Base-by-base conservation (phyloP, 208 protist genomes). In the Wallacemonas sp. region DNA sequence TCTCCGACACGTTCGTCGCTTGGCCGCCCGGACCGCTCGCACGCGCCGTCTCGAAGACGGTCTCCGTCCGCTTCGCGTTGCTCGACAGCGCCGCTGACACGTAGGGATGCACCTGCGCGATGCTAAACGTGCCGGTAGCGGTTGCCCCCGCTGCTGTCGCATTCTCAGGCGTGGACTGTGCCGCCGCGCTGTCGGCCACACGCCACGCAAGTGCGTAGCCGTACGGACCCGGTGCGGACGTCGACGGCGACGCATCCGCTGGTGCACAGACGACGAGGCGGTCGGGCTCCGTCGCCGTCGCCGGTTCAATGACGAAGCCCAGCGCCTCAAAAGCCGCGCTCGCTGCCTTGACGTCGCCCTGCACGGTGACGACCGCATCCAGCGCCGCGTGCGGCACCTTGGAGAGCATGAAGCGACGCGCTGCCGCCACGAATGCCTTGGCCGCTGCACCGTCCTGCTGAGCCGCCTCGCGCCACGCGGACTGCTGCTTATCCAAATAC, bases 1-100 rank as follows among this genome's bases (percentile, higher is more conserved):
- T 97, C 72, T 97, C 89, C 0, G 85, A 74, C 1, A 95, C 89
- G 55, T 97, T 97, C 2, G 77, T 80, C 2, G 92, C 89, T 70
- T 97, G 92, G 33, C 92, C 92, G 27, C 92, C 92, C 0, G 92
- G 92, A 14, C 88, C 88, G 65, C 87, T 92, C 30, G 88, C 75
- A 14, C 89, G 85, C 14, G 87, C 85, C 29, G 86, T 90, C 9
- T 95, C 89, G 76, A 85, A 94, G 2, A 67, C 58, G 29, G 93
- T 70, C 4, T 8, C 44, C 38, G 68, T 64, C 44, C 91, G 88
- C 9, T 74, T 29, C 1, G 32, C 1, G 56, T 96, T 94, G 14
- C 54, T 32, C 26, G 88, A 48, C 14, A 96, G 65, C 12, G 76
- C 67, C 8, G 57, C n/a, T 9, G 85, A 92, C 1, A 96, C 71